phyloP scores from a whole-genome alignment of 2,329 filamentous ascomycete genomes.

The Colletotrichum sp. region DNA sequence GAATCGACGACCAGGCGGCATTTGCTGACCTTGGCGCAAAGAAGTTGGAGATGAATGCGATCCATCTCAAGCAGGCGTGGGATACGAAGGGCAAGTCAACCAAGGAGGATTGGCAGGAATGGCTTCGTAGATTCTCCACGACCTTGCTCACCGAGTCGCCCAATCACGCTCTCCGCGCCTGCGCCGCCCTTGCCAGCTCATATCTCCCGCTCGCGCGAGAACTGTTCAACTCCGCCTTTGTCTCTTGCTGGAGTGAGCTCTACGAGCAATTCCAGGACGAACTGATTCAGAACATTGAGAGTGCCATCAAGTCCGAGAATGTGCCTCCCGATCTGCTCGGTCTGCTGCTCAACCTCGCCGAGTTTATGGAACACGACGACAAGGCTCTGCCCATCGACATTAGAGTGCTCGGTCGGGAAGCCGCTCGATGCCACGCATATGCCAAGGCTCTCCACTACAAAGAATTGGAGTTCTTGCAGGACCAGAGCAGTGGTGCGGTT shows the following conservation, averaged over 20 bases:
- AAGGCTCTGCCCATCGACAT: constrained; percentile 98
- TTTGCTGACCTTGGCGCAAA: constrained; percentile 87
- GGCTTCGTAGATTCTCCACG: constrained; percentile 95
- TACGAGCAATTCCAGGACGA: constrained; percentile 98
- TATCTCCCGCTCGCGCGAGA: constrained; percentile 92
- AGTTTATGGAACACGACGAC: constrained; percentile 99
- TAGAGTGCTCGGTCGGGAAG: constrained; percentile 89
- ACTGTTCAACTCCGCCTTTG: constrained; percentile 98
- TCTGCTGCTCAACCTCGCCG: constrained; percentile 91
- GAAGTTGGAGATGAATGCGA: constrained; percentile 96
- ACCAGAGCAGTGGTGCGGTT: constrained; percentile 93
- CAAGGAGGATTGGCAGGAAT: constrained; percentile 98
- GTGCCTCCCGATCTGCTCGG: constrained; percentile 96
- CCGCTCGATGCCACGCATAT: constrained; percentile 95
- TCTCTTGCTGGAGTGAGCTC: constrained; percentile 97
- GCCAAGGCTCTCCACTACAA: constrained; percentile 99
- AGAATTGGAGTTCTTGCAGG: constrained; percentile 96
- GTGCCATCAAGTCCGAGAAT: constrained; percentile 91
- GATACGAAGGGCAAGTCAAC: constrained; percentile 97
- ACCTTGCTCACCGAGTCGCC: constrained; percentile 94
- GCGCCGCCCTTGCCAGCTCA: constrained; percentile 86
- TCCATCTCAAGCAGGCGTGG: constrained; percentile 97
- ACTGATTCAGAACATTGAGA: constrained; percentile 93
- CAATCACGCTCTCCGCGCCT: constrained; percentile 92
- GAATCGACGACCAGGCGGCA: constrained; percentile 74